A percentile compares a stretch with the other conserved stretches of the same genome.
Conservation (phyloP, 2,329 filamentous ascomycete species). For the Zymoseptoria passerinii region DNA sequence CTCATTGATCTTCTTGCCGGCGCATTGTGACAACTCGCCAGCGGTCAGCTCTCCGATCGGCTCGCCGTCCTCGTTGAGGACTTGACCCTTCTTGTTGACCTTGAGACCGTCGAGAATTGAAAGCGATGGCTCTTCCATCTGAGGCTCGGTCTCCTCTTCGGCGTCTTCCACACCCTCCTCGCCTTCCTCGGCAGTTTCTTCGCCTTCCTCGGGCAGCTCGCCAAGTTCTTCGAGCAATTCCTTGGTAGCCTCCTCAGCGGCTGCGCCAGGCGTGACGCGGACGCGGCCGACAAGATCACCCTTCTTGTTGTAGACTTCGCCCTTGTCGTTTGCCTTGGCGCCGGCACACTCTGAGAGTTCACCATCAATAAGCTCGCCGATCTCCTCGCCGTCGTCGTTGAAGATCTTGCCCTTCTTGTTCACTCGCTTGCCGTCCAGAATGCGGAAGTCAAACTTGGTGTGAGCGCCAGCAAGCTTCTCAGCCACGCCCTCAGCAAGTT, state of each 20-base stretch:
- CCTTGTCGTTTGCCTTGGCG: slow-evolving; percentile 44
- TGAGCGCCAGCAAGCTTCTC: slow-evolving; percentile 38
- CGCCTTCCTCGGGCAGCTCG: slow-evolving; percentile 34
- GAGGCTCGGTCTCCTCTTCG: slow-evolving; percentile 16
- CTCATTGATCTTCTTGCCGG: slow-evolving; percentile 57
- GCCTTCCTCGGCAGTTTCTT: slow-evolving; percentile 19
- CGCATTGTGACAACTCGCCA: slow-evolving; percentile 54
- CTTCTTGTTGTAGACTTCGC: slow-evolving; percentile 44
- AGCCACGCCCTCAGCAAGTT: slow-evolving; percentile 42
- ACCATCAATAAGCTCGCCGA: slow-evolving; percentile 43
- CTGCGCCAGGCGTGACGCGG: slow-evolving; percentile 41
- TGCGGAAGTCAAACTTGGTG: slow-evolving; percentile 35
- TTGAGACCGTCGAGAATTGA: slow-evolving; percentile 45
- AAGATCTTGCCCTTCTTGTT: slow-evolving; percentile 51
- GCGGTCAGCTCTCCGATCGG: slow-evolving; percentile 46
- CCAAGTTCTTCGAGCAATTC: slow-evolving; percentile 41
- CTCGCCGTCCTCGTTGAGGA: slow-evolving; percentile 46
- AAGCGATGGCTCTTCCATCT: slow-evolving; percentile 31
- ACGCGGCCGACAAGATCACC: slow-evolving; percentile 44
- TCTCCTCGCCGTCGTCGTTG: slow-evolving; percentile 43
- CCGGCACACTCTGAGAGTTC: slow-evolving; percentile 38
- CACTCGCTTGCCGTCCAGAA: slow-evolving; percentile 46
- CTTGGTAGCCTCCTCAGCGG: slow-evolving; percentile 44
- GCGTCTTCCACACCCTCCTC: slow-evolving; percentile 21
- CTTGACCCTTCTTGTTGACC: slow-evolving; percentile 51